phyloP scores from a whole-genome alignment of 192 early-diverging fungal genomes.

The Coemansia sp. region DNA sequence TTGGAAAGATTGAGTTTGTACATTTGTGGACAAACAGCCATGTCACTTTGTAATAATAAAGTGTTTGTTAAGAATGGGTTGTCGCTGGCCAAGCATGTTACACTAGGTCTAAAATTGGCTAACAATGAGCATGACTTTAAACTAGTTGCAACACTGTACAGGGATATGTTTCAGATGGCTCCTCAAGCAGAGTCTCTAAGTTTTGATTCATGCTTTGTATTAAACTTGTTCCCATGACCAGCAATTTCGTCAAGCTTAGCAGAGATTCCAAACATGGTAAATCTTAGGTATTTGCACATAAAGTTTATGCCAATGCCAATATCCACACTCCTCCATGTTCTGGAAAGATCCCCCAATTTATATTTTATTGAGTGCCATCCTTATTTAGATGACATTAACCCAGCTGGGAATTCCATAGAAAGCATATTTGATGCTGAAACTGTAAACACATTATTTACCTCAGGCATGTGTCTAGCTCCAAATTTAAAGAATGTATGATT shows the following conservation, averaged over 20 bases:
- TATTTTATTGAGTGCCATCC: not conserved
- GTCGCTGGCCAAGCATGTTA: not conserved
- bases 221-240: not conserved
- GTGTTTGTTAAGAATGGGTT: not conserved
- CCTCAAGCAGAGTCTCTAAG: not conserved
- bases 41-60: not conserved
- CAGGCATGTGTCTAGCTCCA: not conserved
- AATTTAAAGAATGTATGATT: not conserved
- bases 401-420: not conserved
- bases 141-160: not conserved
- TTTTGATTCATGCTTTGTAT: not conserved
- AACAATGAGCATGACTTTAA: not conserved
- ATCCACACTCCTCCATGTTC: not conserved
- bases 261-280: not conserved
- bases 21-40: not conserved
- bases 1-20: not conserved
- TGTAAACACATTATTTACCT: not conserved
- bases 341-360: not conserved
- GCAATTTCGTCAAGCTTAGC: not conserved
- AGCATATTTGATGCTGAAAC: not conserved
- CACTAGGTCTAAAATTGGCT: not conserved
- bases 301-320: not conserved
- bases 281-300: not conserved
- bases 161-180: not conserved
- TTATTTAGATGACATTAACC: not conserved